These are phyloP conservation scores for Cucurbita maxima DNA, from an alignment of 306 rosid genomes.

Conservation along the genomic window DNA sequence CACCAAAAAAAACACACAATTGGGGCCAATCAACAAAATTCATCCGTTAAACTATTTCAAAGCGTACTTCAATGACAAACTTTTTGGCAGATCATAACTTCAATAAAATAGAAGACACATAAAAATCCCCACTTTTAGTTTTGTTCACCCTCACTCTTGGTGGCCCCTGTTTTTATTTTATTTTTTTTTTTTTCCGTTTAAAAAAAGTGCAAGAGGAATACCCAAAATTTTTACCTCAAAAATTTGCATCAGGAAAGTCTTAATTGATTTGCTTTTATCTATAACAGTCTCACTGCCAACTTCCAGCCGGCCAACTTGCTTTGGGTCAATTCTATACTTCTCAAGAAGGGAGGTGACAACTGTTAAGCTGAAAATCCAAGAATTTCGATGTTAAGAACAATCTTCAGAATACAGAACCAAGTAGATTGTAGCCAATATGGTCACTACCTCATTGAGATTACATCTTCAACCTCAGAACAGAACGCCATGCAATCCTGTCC, in stretches of 20 bases:
- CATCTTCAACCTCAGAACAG: conserved; percentile 88
- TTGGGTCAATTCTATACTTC: conserved; percentile 71
- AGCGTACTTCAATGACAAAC: not conserved
- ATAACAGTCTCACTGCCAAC: conserved; percentile 98
- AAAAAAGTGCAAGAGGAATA: conserved; percentile 7
- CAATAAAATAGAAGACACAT: not conserved
- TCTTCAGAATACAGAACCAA: not conserved
- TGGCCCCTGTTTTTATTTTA: not conserved
- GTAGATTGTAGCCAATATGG: not conserved
- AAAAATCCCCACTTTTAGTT: not conserved
- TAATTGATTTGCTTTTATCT: conserved; percentile 98
- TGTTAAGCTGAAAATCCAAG: conserved; percentile 65
- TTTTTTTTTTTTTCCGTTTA: not conserved
- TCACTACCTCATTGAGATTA: conserved; percentile 89
- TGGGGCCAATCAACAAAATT: not conserved
- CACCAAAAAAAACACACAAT: not conserved
- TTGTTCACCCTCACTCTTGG: not conserved
- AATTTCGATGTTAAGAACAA: conserved; percentile 8
- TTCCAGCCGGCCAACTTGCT: conserved; percentile 96
- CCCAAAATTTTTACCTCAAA: conserved; percentile 47
- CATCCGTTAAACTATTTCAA: not conserved
- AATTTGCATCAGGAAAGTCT: conserved; percentile 93
- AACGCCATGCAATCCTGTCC: conserved; percentile 98
- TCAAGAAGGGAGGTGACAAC: conserved; percentile 75
- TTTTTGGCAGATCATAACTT: not conserved